phyloP scores from a whole-genome alignment of 371 early-diverging fungal species.

The Actinomortierella wolfii region DNA sequence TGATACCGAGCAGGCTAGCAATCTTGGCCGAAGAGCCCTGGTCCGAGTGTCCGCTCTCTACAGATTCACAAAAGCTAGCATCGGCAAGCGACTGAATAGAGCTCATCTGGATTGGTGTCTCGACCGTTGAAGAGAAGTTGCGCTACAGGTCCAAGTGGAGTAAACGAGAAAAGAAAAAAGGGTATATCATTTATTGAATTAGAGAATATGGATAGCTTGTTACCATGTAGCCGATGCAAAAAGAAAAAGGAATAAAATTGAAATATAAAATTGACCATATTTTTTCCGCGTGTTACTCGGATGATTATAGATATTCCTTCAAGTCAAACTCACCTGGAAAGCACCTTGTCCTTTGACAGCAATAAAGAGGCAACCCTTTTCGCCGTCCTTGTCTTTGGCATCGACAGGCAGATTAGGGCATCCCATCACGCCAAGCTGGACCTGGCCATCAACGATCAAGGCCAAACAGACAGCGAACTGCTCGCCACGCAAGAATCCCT shows the following conservation, averaged over 20 bases:
- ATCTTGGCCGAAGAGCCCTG: slow-evolving; percentile 83
- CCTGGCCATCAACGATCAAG: slow-evolving; percentile 86
- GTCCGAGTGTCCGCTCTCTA: slow-evolving; percentile 91
- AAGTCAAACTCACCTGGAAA: slow-evolving; percentile 68
- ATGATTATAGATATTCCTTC: too few relatives aligned
- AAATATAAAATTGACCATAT: too few relatives aligned
- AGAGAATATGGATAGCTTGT: too few relatives aligned
- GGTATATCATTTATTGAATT: too few relatives aligned
- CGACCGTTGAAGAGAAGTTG: slow-evolving; percentile 58
- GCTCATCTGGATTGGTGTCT: slow-evolving; percentile 69
- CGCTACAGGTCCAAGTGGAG: slow-evolving; percentile 59
- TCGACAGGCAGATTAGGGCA: slow-evolving; percentile 91
- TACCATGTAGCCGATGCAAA: too few relatives aligned
- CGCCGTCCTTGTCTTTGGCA: slow-evolving; percentile 62
- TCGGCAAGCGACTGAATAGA: slow-evolving; percentile 57
- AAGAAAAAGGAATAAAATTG: too few relatives aligned
- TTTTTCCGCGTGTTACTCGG: too few relatives aligned
- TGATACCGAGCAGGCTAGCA: slow-evolving; percentile 75
- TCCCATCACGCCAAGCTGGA: slow-evolving; percentile 91
- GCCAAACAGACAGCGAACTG: slow-evolving; percentile 98
- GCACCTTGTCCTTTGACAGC: slow-evolving; percentile 87
- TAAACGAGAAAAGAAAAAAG: slow-evolving; percentile 5
- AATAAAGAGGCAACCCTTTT: slow-evolving; percentile 80
- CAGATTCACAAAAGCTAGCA: slow-evolving; percentile 92
- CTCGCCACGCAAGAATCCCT: slow-evolving; percentile 95